Base-by-base conservation (phyloP, 2,329 filamentous ascomycete species). In the Paracoccidioides brasiliensis region DNA sequence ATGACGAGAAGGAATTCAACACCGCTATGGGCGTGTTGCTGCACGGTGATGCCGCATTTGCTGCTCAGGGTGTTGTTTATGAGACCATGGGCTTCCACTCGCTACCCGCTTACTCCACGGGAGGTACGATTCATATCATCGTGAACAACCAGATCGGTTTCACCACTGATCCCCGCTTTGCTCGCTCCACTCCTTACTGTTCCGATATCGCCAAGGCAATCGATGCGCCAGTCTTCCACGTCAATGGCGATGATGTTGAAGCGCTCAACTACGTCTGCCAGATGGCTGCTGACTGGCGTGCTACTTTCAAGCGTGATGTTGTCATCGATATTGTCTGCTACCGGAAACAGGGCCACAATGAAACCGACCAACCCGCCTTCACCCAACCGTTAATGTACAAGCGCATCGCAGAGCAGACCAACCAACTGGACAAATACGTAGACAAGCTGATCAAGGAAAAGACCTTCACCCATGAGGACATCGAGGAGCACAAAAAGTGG, bases 61-160 rank as follows among this genome's bases (percentile, higher is more conserved):
- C 93, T 62, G 93, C 85, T 44, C 93, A 98, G 76, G 93, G 93
- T 77, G 81, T 98, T 59, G 93, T 98, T 60, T 98, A 98, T 74
- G 93, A 98, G 75, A 97, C 90, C 67, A 87, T 98, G 74, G 93
- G 93, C 60, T 96, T 98, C 83, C 87, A 95, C 76, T 86, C 89
- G 53, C 83, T 98, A 41, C 93, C 93, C 35, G 88, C 87, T 63
- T 98, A 96, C 77, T 95, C 94, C 51, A 97, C 93, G 54, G 93
- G 93, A 66, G 93, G 93, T 69, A 98, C 93, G 57, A 88, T 98
- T 65, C 93, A 98, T 75, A 80, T 98, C 62, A 84, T 98, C 57
- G 91, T 97, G 64, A 98, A 98, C 83, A 98, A 98, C 81, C 93
- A 98, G 80, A 98, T 98, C 71, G 93, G 93, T 73, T 98, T 98